Base-by-base conservation (phyloP, 2,329 filamentous ascomycete species). In the Hysterium pulicare region DNA sequence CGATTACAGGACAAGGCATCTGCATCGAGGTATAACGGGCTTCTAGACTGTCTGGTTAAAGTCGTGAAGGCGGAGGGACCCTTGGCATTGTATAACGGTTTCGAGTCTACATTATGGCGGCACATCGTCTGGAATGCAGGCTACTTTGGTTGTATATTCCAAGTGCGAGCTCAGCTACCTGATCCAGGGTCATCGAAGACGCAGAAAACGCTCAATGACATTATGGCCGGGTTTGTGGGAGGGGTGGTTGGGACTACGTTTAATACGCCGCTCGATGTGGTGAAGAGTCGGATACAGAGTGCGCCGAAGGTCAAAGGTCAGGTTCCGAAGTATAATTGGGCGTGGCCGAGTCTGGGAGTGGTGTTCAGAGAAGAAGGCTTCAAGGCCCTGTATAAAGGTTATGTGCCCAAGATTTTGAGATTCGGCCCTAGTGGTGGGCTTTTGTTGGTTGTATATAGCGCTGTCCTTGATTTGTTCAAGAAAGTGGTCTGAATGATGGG, bases 111-210 rank as follows among this genome's bases (percentile, higher is more conserved):
- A 42, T 75, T 97, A 73, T 98, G 93, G 93, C 84, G 93, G 50
- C 93, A 98, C 71, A 82, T 90, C 42, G 75, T 90, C 47, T 96
- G 90, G 90, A 96, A 96, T 71, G 82, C 87, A 11, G 91, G 90
- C 45, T 96, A 95, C 79, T 98, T 98, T 68, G 93, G 93, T 61
- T 95, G 90, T 71, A 98, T 98, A 68, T 95, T 94, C 82, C 93
- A 98, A 73, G 88, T 97, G 49, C 87, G 90, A 64, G 79, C 82
- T 47, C 75, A 96, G 54, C 72, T 98, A 35, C 93, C 93, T 48
- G 78, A 82, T 64, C 83, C 85, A n/a, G 80, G 86, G 43, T 85
- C 81, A 68, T 95, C 95, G 78, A 77, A 77, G 53, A 77, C 79
- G 40, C 84, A 96, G 72, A 28, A 28, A 13, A 87, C 95, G 70